phyloP scores from a whole-genome alignment of 1,284 basidiomycete species.

The Melampsora abietis-canadensis region DNA sequence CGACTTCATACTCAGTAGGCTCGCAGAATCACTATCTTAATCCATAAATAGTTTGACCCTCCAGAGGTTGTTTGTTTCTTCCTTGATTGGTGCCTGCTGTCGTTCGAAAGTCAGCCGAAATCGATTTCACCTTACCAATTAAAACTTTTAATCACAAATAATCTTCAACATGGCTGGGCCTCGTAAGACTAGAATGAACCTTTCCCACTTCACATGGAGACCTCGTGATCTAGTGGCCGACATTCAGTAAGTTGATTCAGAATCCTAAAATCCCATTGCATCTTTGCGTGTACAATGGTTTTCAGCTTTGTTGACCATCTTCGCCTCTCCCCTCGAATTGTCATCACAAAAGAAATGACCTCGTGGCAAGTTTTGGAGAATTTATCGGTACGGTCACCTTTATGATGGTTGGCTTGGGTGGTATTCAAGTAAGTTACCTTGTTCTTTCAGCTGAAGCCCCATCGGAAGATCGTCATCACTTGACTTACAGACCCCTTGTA shows the following conservation, averaged over 20 bases:
- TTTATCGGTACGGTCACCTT: conserved; percentile 39
- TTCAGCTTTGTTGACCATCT: not conserved
- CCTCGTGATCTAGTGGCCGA: not conserved
- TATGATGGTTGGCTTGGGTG: conserved; percentile 37
- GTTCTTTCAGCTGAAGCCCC: not conserved
- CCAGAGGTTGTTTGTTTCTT: too few species aligned
- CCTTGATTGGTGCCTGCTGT: not conserved
- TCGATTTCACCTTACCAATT: not conserved
- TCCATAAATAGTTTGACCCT: too few species aligned
- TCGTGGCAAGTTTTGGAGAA: conserved; percentile 34
- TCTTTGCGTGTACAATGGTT: not conserved
- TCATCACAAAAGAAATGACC: conserved; percentile 23
- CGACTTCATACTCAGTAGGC: too few species aligned
- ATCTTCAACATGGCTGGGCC: not conserved
- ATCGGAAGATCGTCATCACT: not conserved
- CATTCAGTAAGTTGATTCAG: not conserved
- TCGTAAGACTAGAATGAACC: not conserved
- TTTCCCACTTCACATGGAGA: not conserved
- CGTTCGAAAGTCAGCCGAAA: not conserved
- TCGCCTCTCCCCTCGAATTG: not conserved
- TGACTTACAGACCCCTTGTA: not conserved
- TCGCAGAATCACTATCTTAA: too few species aligned
- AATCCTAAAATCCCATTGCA: not conserved
- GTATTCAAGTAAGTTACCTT: conserved; percentile 27
- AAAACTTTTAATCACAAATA: not conserved